Evolutionary conservation across 2,329 filamentous ascomycete genomes (phyloP), one percentile per base, ranked within the genome.

Genomic region (Colletotrichum euphorbiae): DNA sequence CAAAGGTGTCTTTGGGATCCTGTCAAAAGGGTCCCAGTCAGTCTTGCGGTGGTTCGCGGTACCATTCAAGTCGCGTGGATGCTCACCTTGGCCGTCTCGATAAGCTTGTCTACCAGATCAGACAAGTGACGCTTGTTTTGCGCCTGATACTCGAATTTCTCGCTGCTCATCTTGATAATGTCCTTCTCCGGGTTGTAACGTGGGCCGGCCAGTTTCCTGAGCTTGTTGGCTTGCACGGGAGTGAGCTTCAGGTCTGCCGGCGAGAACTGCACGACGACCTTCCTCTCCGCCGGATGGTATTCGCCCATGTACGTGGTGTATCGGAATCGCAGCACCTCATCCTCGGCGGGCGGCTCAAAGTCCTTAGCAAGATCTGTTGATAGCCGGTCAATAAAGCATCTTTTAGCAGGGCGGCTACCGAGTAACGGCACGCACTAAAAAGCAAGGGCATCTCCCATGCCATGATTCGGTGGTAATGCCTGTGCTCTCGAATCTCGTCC

Each of bases 221-320:
- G 85, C 80, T 98, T 99, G 75, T 86, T 78, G 71, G 87, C 85
- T 80, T 98, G 93, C 42, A 84, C 80, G 15, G 87, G 81, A 24
- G 86, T 89, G 62, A 97, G 85, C 69, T 85, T 82, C 69, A 98
- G 82, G 80, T 97, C 93, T 63, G 81, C 80, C 15, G 92, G 90
- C 71, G 86, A 89, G 80, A 98, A 97, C 77, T 98, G 93, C 62
- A 98, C 89, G 12, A 98, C 94, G 19, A 99, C 94, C 84, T 99
- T 99, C 77, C 90, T 90, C 80, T 94, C 90, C 3, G 95, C 93
- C 0, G 96, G 95, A 81, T 99, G 97, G 63, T 88, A 84, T 81
- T 98, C 96, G 74, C 95, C 95, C 87, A 99, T 91, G 82, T 98
- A 98, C 42, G 91, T 94, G 15, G 96, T 99, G 84, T 97, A 98